Percentiles rank a stretch among this genome's conserved stretches.
These are phyloP conservation scores for Saccharomyces paradoxus DNA, from an alignment of 805 yeast species.

Conservation along the genomic window DNA sequence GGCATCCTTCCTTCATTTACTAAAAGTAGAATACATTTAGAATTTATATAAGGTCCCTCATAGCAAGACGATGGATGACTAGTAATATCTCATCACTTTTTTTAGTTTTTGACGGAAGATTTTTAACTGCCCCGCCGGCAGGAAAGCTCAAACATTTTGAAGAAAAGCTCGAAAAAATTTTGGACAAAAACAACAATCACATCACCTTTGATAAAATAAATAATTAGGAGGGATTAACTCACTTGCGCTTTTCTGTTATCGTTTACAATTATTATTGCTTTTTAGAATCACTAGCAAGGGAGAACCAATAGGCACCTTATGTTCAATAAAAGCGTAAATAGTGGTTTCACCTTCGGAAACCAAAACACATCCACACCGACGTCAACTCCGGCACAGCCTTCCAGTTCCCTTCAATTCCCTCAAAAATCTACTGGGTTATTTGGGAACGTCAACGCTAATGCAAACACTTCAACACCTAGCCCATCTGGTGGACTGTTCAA, in stretches of 20 bases:
- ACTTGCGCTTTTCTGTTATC: neutral
- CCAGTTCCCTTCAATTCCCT: slow-evolving; percentile 15
- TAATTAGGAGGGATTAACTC: neutral
- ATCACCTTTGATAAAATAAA: neutral
- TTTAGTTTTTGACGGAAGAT: neutral
- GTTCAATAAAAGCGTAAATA: slow-evolving; percentile 17
- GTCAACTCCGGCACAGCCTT: slow-evolving; percentile 26
- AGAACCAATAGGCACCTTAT: slow-evolving; percentile 4
- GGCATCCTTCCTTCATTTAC: neutral
- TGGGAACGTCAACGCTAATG: slow-evolving; percentile 15
- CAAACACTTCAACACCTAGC: slow-evolving; percentile 23
- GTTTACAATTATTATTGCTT: neutral
- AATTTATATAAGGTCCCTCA: neutral
- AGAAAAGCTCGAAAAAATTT: neutral
- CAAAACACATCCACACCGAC: slow-evolving; percentile 29
- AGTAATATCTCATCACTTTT: neutral
- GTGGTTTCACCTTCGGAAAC: slow-evolving; percentile 22
- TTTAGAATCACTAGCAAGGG: neutral
- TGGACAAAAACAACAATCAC: neutral
- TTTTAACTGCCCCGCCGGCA: neutral
- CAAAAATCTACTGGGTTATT: slow-evolving; percentile 19
- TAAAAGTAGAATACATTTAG: neutral
- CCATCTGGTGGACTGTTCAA: slow-evolving; percentile 29
- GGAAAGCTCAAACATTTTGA: neutral
- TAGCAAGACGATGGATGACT: neutral